These are phyloP conservation scores for barley (Hordeum vulgare) DNA, from an alignment of 176 grass and related monocot genomes.

Conservation along the genomic window MorexV3_pseudomolecules_assembly NC_058519.1:32638241-32638740, in stretches of 20 bases:
- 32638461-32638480: neutral
- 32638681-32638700: slow-evolving; percentile 6
- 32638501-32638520: neutral
- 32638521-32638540: neutral
- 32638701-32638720: neutral
- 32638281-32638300: neutral
- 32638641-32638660: neutral
- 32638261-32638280: neutral
- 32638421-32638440: neutral
- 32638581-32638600: neutral
- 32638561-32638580: neutral
- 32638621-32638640: neutral
- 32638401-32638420: neutral
- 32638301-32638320: neutral
- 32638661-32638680: neutral
- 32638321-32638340: neutral
- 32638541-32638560: neutral
- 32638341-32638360: neutral
- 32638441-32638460: neutral
- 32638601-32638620: too few relatives aligned
- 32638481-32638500: too few relatives aligned
- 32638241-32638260: neutral
- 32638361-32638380: too few relatives aligned
- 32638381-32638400: neutral
- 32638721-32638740: neutral